phyloP scores from a whole-genome alignment of 1,284 basidiomycete species.

The Heterobasidion parviporum region DNA sequence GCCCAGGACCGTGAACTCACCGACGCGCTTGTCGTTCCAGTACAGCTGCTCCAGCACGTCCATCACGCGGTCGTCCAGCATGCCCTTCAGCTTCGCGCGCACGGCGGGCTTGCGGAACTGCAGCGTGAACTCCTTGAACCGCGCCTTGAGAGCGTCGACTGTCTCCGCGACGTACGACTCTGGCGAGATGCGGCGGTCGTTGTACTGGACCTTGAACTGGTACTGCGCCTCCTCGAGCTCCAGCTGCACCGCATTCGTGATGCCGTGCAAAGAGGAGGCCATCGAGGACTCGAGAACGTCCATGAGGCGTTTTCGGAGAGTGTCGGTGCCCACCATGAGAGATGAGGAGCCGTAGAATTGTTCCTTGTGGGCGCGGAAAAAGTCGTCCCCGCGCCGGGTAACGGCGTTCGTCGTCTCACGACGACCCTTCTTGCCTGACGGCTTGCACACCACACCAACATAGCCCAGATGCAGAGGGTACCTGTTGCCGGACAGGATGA shows the following conservation, averaged over 20 bases:
- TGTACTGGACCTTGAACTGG: slow-evolving; percentile 99
- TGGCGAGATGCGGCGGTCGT: slow-evolving; percentile 89
- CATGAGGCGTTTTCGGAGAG: slow-evolving; percentile 85
- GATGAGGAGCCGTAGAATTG: slow-evolving; percentile 62
- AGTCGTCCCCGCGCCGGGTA: slow-evolving; percentile 72
- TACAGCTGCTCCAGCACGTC: slow-evolving; percentile 96
- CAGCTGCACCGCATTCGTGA: slow-evolving; percentile 93
- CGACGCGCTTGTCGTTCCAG: slow-evolving; percentile 85
- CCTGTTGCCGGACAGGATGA: slow-evolving; percentile 82
- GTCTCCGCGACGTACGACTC: slow-evolving; percentile 98
- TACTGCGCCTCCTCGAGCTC: slow-evolving; percentile 96
- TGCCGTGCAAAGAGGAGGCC: slow-evolving; percentile 90
- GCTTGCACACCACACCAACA: slow-evolving; percentile 93
- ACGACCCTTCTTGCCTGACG: slow-evolving; percentile 37
- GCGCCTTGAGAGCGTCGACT: slow-evolving; percentile 85
- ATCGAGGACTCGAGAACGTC: slow-evolving; percentile 96
- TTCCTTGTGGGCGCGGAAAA: slow-evolving; percentile 69
- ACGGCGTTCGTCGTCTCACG: slow-evolving; percentile 41
- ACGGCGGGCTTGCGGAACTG: slow-evolving; percentile 90
- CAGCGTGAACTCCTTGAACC: slow-evolving; percentile 81
- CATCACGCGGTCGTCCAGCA: slow-evolving; percentile 96
- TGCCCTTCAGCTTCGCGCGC: slow-evolving; percentile 79
- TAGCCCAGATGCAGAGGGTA: slow-evolving; percentile 98
- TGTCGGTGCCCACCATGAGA: slow-evolving; percentile 86
- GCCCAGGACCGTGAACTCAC: slow-evolving; percentile 69